phyloP scores from a whole-genome alignment of 2,329 filamentous ascomycete species.

The Talaromyces sp. region DNA sequence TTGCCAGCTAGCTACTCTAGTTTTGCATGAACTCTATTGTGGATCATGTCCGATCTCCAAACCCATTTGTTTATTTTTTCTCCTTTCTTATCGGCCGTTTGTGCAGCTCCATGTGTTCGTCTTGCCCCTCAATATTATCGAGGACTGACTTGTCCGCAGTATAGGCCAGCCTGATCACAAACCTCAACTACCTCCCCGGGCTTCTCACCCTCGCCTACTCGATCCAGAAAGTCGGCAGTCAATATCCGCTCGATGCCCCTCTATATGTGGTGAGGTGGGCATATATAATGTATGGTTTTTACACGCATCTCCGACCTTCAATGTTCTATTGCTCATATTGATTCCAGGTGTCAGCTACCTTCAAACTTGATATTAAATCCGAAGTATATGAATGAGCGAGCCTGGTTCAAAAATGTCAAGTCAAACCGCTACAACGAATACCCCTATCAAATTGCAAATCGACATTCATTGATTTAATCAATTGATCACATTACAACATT shows the following conservation, averaged over 20 bases:
- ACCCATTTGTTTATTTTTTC: not conserved
- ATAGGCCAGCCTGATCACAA: slow-evolving; percentile 85
- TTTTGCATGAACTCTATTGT: not conserved
- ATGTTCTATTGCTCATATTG: too few species aligned
- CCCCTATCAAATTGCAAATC: too few species aligned
- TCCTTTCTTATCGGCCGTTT: not conserved
- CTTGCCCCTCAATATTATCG: not conserved
- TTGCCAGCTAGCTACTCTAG: not conserved
- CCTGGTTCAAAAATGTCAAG: too few species aligned
- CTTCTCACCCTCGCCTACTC: slow-evolving; percentile 77
- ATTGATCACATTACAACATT: too few species aligned
- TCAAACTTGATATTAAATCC: too few species aligned
- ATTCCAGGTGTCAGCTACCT: too few species aligned
- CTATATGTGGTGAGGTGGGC: slow-evolving; percentile 53
- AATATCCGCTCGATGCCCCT: slow-evolving; percentile 75
- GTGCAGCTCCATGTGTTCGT: not conserved
- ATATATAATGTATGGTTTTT: too few species aligned
- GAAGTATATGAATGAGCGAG: too few species aligned
- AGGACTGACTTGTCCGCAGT: slow-evolving; percentile 45
- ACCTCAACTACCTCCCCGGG: slow-evolving; percentile 73
- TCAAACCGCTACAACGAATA: too few species aligned
- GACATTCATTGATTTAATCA: too few species aligned
- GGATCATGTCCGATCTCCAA: not conserved
- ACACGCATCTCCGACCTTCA: too few species aligned
- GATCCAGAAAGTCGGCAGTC: slow-evolving; percentile 60